phyloP scores from a whole-genome alignment of 2,329 filamentous ascomycete genomes.

The Ophiosphaerella korrae region DNA sequence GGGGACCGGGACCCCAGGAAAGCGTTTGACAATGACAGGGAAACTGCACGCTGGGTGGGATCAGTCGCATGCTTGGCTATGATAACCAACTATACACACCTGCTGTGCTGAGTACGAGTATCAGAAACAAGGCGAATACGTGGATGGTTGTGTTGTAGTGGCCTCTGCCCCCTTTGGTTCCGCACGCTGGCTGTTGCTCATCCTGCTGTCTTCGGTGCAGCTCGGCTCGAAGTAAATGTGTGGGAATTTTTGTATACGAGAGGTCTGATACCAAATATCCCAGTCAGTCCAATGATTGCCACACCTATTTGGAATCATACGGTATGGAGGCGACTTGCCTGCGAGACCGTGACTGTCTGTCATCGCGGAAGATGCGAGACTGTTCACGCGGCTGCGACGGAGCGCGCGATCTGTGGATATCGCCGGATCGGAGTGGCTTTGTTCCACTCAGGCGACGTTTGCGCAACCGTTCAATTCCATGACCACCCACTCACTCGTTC shows the following conservation, averaged over 20 bases:
- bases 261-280: slow-evolving; percentile 22
- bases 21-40: slow-evolving; percentile 47
- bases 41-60: slow-evolving; percentile 45
- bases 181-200: slow-evolving; percentile 56
- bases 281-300: slow-evolving; percentile 19
- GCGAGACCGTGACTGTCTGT: slow-evolving; percentile 17
- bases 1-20: slow-evolving; percentile 44
- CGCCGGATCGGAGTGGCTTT: slow-evolving; percentile 25
- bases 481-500: background rate
- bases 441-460: slow-evolving; percentile 18
- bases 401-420: slow-evolving; percentile 11
- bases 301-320: background rate
- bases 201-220: slow-evolving; percentile 54
- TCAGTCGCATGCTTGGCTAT: slow-evolving; percentile 16
- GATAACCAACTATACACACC: slow-evolving; percentile 42
- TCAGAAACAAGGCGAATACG: slow-evolving; percentile 63
- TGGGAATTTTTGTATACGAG: slow-evolving; percentile 48
- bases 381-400: slow-evolving; percentile 4
- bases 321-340: slow-evolving; percentile 21
- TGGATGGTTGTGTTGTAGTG: slow-evolving; percentile 62
- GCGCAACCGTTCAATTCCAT: slow-evolving; percentile 4
- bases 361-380: slow-evolving; percentile 25
- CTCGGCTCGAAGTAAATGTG: slow-evolving; percentile 55
- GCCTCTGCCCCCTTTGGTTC: slow-evolving; percentile 53
- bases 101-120: slow-evolving; percentile 60